Conservation (phyloP, 371 early-diverging fungal genomes). For the Apophysomyces sp. region DNA sequence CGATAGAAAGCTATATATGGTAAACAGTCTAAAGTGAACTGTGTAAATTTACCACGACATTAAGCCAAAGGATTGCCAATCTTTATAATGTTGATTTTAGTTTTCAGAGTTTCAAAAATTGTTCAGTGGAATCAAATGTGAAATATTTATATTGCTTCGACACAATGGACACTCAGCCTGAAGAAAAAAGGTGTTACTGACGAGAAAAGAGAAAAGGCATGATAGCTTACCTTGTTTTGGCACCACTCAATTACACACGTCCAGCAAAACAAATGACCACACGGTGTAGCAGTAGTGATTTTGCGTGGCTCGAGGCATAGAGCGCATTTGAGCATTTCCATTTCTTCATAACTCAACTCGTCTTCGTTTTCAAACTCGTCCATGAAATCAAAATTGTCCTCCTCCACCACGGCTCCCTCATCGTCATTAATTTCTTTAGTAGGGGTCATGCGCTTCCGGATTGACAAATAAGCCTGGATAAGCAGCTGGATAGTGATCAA, state of each 20-base stretch:
- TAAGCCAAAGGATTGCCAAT: too few species aligned
- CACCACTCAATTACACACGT: constrained; percentile 90
- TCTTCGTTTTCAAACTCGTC: constrained; percentile 30
- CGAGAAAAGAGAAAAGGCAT: background rate
- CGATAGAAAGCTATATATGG: too few species aligned
- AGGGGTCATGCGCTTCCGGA: constrained; percentile 27
- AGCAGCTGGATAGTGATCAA: constrained; percentile 72
- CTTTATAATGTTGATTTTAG: too few species aligned
- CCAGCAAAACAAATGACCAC: constrained; percentile 96
- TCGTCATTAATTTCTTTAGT: constrained; percentile 12
- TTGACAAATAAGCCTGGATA: constrained; percentile 49
- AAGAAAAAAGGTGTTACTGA: background rate
- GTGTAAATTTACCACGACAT: too few species aligned
- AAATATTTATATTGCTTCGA: constrained; percentile 67
- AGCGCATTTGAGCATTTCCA: constrained; percentile 69
- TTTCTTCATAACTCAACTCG: constrained; percentile 36
- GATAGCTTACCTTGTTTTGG: constrained; percentile 68
- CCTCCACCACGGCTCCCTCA: constrained; percentile 17
- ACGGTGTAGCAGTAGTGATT: constrained; percentile 80
- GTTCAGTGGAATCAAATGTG: constrained; percentile 63
- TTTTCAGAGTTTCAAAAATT: constrained; percentile 49
- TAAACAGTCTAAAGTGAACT: too few species aligned
- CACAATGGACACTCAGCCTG: constrained; percentile 88
- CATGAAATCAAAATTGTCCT: constrained; percentile 47
- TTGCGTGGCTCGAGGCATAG: constrained; percentile 79